A percentile compares a stretch with the other conserved stretches of the same genome.
These are phyloP conservation scores for Trypanosoma platydactyli DNA, from an alignment of 208 protist genomes.

Conservation along the genomic window DNA sequence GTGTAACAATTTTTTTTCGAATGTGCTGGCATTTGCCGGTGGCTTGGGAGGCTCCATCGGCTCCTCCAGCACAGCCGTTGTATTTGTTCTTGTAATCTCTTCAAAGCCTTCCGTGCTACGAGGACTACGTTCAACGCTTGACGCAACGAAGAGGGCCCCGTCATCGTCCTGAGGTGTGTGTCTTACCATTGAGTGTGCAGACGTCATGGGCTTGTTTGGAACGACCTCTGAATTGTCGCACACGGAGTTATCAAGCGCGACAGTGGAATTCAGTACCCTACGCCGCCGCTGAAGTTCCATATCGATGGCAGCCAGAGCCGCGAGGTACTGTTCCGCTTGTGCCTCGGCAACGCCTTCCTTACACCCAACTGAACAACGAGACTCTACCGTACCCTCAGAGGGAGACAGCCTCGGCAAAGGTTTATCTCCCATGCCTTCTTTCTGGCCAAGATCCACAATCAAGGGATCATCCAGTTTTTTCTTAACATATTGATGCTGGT, in stretches of 20 bases:
- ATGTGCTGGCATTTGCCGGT: slow-evolving; percentile 16
- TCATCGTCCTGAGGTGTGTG: not conserved
- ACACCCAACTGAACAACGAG: not conserved
- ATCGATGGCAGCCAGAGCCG: slow-evolving; percentile 23
- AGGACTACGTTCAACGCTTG: not conserved
- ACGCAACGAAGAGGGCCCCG: not conserved
- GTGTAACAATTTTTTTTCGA: not conserved
- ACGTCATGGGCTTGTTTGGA: not conserved
- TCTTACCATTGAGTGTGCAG: not conserved
- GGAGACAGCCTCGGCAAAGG: not conserved
- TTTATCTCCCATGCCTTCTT: not conserved
- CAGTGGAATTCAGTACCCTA: not conserved
- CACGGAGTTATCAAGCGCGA: slow-evolving; percentile 10
- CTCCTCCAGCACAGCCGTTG: slow-evolving; percentile 1
- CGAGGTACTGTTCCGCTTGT: slow-evolving; percentile 21
- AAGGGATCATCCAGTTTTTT: not conserved
- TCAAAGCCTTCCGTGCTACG: not conserved
- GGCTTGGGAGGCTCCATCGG: slow-evolving; percentile 9
- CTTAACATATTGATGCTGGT: not conserved
- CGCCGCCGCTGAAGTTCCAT: slow-evolving; percentile 16
- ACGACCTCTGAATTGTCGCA: not conserved
- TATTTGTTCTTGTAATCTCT: not conserved
- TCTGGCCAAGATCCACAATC: slow-evolving; percentile 5
- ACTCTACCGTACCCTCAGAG: not conserved
- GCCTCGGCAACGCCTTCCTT: not conserved